These are phyloP conservation scores for Plasmodium adleri DNA, from an alignment of 169 alveolate genomes.

Conservation along the genomic window DNA sequence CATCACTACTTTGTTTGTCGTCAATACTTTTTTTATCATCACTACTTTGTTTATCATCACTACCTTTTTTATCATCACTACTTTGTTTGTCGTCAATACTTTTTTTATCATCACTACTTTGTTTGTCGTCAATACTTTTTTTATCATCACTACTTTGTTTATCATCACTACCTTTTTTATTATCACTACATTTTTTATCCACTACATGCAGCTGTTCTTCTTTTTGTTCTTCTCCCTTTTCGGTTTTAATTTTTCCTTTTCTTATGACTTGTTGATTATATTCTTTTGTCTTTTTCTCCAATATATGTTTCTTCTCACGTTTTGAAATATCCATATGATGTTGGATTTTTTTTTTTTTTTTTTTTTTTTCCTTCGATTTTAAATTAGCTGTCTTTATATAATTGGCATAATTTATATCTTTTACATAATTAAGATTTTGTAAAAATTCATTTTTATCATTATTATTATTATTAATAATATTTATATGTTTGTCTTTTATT, in stretches of 20 bases:
- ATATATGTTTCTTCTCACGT: background rate
- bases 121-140: background rate
- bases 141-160: background rate
- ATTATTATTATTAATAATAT: background rate
- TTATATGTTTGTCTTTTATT: too few species aligned
- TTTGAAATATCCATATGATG: background rate
- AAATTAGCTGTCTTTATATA: background rate
- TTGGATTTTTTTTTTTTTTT: background rate
- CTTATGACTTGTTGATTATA: background rate
- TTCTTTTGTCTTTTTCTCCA: slow-evolving; percentile 15
- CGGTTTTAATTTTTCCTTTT: background rate
- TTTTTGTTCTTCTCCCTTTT: background rate
- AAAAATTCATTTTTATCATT: background rate
- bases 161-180: background rate
- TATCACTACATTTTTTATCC: slow-evolving; percentile 13
- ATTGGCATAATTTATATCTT: background rate
- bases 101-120: background rate
- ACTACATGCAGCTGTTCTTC: slow-evolving; percentile 1
- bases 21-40: background rate
- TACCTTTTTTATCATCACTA: too few species aligned
- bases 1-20: background rate
- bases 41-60: too few species aligned
- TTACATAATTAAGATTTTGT: background rate
- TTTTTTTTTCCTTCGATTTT: background rate
- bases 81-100: too few species aligned